Conservation (phyloP, 495 filamentous ascomycete genomes). For the Penicillium roqueforti region DNA sequence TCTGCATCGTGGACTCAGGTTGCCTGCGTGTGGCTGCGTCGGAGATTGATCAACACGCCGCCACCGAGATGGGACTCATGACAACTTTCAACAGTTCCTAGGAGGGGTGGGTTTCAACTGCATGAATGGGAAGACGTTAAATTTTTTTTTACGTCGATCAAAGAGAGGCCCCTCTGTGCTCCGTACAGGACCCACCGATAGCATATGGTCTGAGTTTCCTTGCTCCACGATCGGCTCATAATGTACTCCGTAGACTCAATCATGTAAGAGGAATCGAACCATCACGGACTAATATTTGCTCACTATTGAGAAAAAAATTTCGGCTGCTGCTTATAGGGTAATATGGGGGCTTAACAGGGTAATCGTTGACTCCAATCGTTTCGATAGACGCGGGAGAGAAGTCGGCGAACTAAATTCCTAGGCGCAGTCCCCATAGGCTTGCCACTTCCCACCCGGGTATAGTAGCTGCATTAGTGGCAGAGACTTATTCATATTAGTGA, state of each 20-base stretch:
- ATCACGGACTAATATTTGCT: neutral
- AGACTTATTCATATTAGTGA: constrained; percentile 6
- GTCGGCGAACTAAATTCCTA: constrained; percentile 6
- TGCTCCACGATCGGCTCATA: constrained; percentile 22
- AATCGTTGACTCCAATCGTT: neutral
- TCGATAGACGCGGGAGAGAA: constrained; percentile 11
- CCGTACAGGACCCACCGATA: constrained; percentile 13
- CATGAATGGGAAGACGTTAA: constrained; percentile 8
- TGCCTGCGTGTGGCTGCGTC: constrained; percentile 18
- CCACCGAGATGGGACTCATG: constrained; percentile 3
- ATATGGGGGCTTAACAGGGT: neutral
- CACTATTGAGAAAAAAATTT: neutral
- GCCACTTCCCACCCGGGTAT: constrained; percentile 8
- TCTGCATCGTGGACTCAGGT: constrained; percentile 19
- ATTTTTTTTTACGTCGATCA: constrained; percentile 14
- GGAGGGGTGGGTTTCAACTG: constrained; percentile 1
- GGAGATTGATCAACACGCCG: constrained; percentile 12
- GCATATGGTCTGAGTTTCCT: constrained; percentile 10
- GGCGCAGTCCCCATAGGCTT: constrained; percentile 9
- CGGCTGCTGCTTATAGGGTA: neutral
- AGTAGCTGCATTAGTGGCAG: constrained; percentile 6
- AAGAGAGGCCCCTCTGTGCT: constrained; percentile 12
- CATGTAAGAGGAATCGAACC: constrained; percentile 11
- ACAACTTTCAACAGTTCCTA: neutral
- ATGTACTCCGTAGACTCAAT: too few species aligned